A percentile compares a stretch with the other conserved stretches of the same genome.
Conservation (phyloP, 768 basidiomycete species). For the Termitomyces sp. region DNA sequence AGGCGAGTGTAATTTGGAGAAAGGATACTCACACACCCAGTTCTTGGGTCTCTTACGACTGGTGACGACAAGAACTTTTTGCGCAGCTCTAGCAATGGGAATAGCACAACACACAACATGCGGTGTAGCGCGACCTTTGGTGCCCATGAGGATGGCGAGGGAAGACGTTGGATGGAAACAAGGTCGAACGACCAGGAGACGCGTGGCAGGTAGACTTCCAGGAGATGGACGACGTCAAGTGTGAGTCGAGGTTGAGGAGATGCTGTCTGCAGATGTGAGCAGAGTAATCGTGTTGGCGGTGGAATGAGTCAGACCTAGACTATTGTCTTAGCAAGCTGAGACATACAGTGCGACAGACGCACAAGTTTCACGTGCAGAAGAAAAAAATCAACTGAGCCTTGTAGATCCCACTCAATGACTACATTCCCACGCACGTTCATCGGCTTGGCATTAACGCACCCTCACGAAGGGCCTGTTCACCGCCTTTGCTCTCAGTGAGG, state of each 20-base stretch:
- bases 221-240: not conserved
- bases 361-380: conserved; percentile 8
- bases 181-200: not conserved
- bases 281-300: too few relatives aligned
- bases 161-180: not conserved
- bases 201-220: not conserved
- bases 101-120: conserved; percentile 91
- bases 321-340: conserved; percentile 5
- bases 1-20: conserved; percentile 8
- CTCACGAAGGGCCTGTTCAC: conserved; percentile 87
- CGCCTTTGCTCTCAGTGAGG: conserved; percentile 83
- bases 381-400: conserved; percentile 18
- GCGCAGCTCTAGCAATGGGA: conserved; percentile 67
- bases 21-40: conserved; percentile 79
- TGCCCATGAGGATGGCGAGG: conserved; percentile 31
- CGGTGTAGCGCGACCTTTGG: conserved; percentile 75
- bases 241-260: not conserved
- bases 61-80: conserved; percentile 79
- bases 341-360: not conserved
- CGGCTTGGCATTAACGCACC: conserved; percentile 40
- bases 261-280: too few relatives aligned
- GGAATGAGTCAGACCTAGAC: conserved; percentile 1
- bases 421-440: conserved; percentile 48
- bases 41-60: conserved; percentile 74
- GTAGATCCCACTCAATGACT: conserved; percentile 14